Evolutionary conservation across 495 filamentous ascomycete genomes (phyloP).

Genomic region (Podospora pseudopauciseta): DNA sequence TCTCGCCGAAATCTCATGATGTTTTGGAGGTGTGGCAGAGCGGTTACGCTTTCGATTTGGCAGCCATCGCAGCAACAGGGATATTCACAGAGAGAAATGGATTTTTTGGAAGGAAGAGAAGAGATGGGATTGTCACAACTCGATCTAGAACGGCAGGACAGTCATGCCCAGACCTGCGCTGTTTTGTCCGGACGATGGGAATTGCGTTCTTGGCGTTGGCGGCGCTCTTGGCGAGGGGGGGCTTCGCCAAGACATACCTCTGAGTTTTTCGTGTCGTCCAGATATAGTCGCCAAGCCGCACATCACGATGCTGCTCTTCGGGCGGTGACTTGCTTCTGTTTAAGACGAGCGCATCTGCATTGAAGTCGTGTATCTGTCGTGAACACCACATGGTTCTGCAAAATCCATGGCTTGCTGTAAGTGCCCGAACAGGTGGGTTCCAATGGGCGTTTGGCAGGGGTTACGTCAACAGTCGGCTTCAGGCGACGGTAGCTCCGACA

Average conservation of each 20-base stretch:
- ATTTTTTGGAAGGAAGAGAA: neutral
- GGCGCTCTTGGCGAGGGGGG: neutral
- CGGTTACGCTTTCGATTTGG: neutral
- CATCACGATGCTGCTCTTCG: neutral
- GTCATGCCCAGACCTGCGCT: neutral
- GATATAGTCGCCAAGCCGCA: neutral
- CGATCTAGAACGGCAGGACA: neutral
- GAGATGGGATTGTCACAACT: neutral
- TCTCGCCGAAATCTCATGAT: slow-evolving; percentile 10
- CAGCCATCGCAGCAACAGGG: neutral
- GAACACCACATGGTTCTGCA: neutral
- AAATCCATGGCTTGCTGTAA: neutral
- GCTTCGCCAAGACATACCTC: neutral
- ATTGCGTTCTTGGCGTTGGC: neutral
- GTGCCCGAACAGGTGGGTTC: neutral
- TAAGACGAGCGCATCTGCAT: neutral
- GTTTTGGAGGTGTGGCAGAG: neutral
- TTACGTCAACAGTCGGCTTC: neutral
- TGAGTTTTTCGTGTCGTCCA: neutral
- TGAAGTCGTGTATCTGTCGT: neutral
- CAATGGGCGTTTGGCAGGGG: neutral
- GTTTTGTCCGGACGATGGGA: neutral
- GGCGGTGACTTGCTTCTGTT: neutral
- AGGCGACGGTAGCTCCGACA: neutral
- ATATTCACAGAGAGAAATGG: neutral